Base-by-base conservation (phyloP, 495 filamentous ascomycete genomes). In the Letharia columbiana region DNA sequence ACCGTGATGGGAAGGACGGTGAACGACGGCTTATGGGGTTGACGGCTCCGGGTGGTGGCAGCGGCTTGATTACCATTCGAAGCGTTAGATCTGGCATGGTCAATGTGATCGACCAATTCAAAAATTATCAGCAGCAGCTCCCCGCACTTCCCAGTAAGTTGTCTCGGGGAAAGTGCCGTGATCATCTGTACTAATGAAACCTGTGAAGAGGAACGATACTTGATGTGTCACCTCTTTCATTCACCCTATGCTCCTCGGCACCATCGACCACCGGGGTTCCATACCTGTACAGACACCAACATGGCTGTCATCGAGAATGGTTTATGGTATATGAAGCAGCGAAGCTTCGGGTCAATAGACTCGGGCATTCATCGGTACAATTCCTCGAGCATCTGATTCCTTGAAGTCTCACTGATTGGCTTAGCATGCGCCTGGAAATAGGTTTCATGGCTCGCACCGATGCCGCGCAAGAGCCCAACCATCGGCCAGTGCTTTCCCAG, bases 191-290 rank as follows among this genome's bases (percentile, higher is more conserved):
- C 44, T 67, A 41, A 68, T 35, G 23, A 49, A 57, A 45, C 57
- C 33, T 41, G 8, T 62, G 2, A 64, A 80, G 78, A 68, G 44
- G 74, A 76, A 60, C 71, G 80, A 41, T 76, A 72, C 60, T 65
- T 84, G 12, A 74, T 71, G 2, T 74, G 82, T 69, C 74, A 79
- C 57, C 71, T 84, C 1, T 78, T 80, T 69, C 82, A 83, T 61
- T 78, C 74, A 13, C 74, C 80, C 31, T 71, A 78, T 54, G 74
- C 74, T 62, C 72, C 71, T 49, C 62, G 70, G 41, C 68, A 73
- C 7, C 80, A 80, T 67, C 75, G 79, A 42, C 77, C 80, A 18
- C 69, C 70, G 17, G 79, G 78, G 2, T 83, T 81, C 50, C 66
- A 67, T 44, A 64, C 64, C 11, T 74, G 71, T 49, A 66, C 60